Percentiles rank a stretch among this genome's conserved stretches.
phyloP scores from a whole-genome alignment of 2,329 filamentous ascomycete genomes.

The Scolecobasidium constrictum region DNA sequence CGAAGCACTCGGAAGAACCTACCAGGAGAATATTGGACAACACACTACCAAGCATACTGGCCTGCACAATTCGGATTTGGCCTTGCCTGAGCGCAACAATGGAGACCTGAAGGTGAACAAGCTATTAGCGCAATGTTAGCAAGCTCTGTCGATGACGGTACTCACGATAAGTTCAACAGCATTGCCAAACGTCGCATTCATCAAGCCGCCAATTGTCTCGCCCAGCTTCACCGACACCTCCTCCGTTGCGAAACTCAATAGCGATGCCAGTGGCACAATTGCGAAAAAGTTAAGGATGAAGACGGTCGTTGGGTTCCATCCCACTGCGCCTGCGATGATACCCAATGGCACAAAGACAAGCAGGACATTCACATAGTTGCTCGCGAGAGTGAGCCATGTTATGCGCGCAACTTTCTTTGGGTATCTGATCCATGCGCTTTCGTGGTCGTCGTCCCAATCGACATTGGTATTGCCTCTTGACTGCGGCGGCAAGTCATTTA shows the following conservation, averaged over 20 bases:
- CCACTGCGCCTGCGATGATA: constrained; percentile 52
- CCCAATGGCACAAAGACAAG: constrained; percentile 66
- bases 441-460: constrained; percentile 16
- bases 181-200: constrained; percentile 72
- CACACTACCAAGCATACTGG: constrained; percentile 93
- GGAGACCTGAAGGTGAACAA: constrained; percentile 54
- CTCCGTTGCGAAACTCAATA: constrained; percentile 68
- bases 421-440: constrained; percentile 20
- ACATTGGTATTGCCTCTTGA: background rate
- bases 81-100: constrained; percentile 78
- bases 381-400: constrained; percentile 32
- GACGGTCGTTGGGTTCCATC: constrained; percentile 55
- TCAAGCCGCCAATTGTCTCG: constrained; percentile 60
- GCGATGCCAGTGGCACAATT: constrained; percentile 63
- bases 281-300: constrained; percentile 74
- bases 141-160: constrained; percentile 10
- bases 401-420: constrained; percentile 22
- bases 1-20: constrained; percentile 63
- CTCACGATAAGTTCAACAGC: constrained; percentile 67
- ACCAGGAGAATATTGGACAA: constrained; percentile 84
- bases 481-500: background rate
- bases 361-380: constrained; percentile 55
- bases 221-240: constrained; percentile 63
- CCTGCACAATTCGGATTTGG: constrained; percentile 93
- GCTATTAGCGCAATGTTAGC: constrained; percentile 8